These are phyloP conservation scores for Chlorella vulgaris DNA, from an alignment of 139 green algal species.

Conservation along the genomic window DNA sequence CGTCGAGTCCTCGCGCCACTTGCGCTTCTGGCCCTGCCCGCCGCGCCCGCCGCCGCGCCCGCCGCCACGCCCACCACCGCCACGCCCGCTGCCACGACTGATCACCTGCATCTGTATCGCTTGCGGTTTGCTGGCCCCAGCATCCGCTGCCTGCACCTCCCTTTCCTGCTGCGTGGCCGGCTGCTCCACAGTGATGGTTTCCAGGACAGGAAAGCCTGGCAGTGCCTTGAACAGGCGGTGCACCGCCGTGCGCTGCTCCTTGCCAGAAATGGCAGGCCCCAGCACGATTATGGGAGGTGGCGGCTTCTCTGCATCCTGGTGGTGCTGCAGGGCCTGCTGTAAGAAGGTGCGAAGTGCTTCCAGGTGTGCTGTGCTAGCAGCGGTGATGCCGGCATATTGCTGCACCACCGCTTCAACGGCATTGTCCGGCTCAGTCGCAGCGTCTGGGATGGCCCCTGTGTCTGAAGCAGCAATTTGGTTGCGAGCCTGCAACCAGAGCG, in stretches of 20 bases:
- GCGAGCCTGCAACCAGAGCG: too few relatives aligned
- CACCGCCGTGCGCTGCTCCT: slow-evolving; percentile 42
- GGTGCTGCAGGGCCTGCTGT: neutral
- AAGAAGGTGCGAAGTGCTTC: slow-evolving; percentile 3
- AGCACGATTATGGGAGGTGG: slow-evolving; percentile 18
- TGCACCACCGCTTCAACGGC: slow-evolving; percentile 3
- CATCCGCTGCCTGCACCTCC: neutral
- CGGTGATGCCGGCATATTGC: neutral
- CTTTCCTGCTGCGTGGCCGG: neutral
- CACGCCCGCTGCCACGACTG: neutral
- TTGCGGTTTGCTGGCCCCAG: neutral
- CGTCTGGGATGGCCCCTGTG: neutral
- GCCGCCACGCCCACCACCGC: neutral
- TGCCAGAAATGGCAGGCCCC: slow-evolving; percentile 14
- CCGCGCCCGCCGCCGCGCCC: too few relatives aligned
- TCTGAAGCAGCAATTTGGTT: too few relatives aligned
- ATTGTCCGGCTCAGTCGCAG: neutral
- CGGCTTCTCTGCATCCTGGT: neutral
- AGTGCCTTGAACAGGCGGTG: slow-evolving; percentile 56
- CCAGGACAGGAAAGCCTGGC: slow-evolving; percentile 26
- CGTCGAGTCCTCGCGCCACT: slow-evolving; percentile 28
- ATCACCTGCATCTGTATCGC: slow-evolving; percentile 6
- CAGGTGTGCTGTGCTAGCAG: neutral
- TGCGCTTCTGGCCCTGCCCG: slow-evolving; percentile 16
- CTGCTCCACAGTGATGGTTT: slow-evolving; percentile 37